Evolutionary conservation across 2,329 filamentous ascomycete species (phyloP).

Genomic region (Ceratocystis cubensis): DNA sequence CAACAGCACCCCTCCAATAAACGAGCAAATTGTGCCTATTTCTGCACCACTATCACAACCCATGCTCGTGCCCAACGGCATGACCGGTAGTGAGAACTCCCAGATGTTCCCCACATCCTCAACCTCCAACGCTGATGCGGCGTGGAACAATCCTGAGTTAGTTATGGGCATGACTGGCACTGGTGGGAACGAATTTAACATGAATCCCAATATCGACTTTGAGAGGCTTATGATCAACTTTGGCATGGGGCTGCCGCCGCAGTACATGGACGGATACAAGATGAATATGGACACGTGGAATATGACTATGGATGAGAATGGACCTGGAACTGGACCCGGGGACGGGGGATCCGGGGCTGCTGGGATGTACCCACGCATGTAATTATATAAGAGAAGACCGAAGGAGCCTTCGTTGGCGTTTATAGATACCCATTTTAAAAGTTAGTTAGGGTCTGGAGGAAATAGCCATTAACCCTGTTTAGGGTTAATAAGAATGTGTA

Average conservation of each 20-base stretch:
- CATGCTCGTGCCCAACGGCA: neutral
- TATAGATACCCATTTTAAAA: neutral
- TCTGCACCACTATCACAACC: neutral
- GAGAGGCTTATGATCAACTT: constrained; percentile 21
- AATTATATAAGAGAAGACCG: neutral
- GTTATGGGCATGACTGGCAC: neutral
- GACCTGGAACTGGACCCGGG: neutral
- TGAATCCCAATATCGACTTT: constrained; percentile 20
- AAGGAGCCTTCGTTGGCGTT: neutral
- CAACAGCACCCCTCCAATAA: neutral
- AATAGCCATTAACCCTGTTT: neutral
- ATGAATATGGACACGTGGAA: constrained; percentile 5
- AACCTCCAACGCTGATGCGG: neutral
- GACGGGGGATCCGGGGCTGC: neutral
- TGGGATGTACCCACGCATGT: neutral
- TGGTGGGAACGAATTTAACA: neutral
- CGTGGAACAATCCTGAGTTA: neutral
- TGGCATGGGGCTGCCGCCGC: constrained; percentile 20
- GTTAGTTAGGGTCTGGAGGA: neutral
- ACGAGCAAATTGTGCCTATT: neutral
- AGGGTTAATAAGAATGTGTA: neutral
- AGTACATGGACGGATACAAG: constrained; percentile 19
- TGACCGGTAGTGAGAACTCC: neutral
- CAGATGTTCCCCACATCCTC: neutral
- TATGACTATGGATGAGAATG: constrained; percentile 10